Conservation (phyloP, 2,329 filamentous ascomycete species). For the Trichoderma asperellum region DNA sequence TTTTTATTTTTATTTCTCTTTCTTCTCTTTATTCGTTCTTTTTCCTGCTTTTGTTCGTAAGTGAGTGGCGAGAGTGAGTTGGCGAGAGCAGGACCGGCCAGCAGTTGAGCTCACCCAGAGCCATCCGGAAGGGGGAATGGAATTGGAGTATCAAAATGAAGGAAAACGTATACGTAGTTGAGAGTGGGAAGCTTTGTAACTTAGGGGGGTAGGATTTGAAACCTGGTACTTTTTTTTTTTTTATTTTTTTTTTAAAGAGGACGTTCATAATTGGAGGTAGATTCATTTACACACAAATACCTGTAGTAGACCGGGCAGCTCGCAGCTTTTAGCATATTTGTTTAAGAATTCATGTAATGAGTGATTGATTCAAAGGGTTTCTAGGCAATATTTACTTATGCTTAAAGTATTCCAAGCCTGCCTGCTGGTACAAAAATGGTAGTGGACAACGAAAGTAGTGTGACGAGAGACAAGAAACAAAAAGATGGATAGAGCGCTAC, state of each 20-base stretch:
- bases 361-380: background rate
- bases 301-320: slow-evolving; percentile 8
- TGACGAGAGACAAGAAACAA: background rate
- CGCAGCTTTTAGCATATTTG: slow-evolving; percentile 18
- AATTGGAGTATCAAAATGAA: background rate
- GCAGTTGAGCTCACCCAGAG: background rate
- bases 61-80: background rate
- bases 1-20: slow-evolving; percentile 7
- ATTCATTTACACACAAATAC: slow-evolving; percentile 31
- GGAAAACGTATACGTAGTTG: slow-evolving; percentile 10
- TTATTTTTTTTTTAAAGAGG: slow-evolving; percentile 23
- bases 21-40: background rate
- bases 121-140: background rate
- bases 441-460: background rate
- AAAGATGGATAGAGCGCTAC: background rate
- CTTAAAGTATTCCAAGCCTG: background rate
- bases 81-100: background rate
- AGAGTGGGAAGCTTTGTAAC: slow-evolving; percentile 34
- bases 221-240: slow-evolving; percentile 22
- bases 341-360: background rate
- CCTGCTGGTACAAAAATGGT: background rate
- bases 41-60: background rate
- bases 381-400: background rate
- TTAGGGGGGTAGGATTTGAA: slow-evolving; percentile 29
- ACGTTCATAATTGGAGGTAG: slow-evolving; percentile 33